These are phyloP conservation scores for Aspergillus viridinutans DNA, from an alignment of 2,329 filamentous ascomycete genomes.

Conservation along the genomic window DNA sequence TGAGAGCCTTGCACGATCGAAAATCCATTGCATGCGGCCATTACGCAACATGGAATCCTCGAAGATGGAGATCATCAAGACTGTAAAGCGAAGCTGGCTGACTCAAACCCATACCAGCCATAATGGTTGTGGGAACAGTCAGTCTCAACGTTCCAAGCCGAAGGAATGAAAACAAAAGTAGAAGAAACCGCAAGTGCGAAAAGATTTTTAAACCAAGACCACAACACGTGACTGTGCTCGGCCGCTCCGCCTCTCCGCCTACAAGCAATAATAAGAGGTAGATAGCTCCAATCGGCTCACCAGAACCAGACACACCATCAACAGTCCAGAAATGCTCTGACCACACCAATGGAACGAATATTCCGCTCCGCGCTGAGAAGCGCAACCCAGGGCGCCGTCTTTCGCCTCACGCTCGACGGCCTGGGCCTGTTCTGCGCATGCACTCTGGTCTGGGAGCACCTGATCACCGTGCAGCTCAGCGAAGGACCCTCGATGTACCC, in stretches of 20 bases:
- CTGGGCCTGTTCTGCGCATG: conserved; percentile 33
- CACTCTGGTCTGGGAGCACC: conserved; percentile 51
- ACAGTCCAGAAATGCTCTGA: conserved; percentile 2
- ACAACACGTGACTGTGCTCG: conserved; percentile 11
- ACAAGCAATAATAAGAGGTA: not conserved
- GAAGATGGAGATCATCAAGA: not conserved
- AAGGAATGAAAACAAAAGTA: conserved; percentile 1
- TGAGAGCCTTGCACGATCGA: not conserved
- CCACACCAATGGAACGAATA: conserved; percentile 24
- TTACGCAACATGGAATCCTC: not conserved
- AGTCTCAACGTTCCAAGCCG: not conserved
- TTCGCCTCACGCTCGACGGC: conserved; percentile 28
- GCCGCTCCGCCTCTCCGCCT: conserved; percentile 4
- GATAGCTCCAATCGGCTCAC: conserved; percentile 2
- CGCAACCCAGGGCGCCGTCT: conserved; percentile 19
- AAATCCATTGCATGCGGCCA: not conserved
- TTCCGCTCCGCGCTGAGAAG: conserved; percentile 25
- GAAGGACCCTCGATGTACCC: conserved; percentile 85
- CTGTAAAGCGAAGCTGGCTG: not conserved
- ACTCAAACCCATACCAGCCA: not conserved
- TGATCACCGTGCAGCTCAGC: conserved; percentile 56
- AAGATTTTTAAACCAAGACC: conserved; percentile 1
- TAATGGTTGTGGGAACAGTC: not conserved
- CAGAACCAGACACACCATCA: not conserved
- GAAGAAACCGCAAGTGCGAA: not conserved